phyloP scores from a whole-genome alignment of 2,329 filamentous ascomycete species.

The Didymella segeticola region DNA sequence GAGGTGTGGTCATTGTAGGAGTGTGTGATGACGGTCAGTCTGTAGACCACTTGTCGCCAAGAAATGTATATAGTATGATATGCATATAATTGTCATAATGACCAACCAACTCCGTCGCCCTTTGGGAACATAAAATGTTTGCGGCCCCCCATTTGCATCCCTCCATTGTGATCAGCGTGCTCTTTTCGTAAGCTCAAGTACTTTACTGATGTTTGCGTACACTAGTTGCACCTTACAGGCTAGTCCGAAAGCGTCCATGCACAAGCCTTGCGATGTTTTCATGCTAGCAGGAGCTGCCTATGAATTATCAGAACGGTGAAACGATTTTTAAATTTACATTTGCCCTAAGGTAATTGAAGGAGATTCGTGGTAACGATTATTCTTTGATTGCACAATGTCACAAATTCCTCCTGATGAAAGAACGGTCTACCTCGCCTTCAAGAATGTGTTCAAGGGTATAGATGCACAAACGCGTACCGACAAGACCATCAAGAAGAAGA shows the following conservation, averaged over 20 bases:
- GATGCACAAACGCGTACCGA: background rate
- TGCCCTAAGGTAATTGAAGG: background rate
- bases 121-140: too few relatives aligned
- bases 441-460: background rate
- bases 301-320: background rate
- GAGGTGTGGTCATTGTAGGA: conserved; percentile 40
- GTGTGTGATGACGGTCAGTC: background rate
- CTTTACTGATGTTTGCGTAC: background rate
- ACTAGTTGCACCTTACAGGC: background rate
- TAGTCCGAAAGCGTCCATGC: background rate
- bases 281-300: background rate
- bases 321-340: background rate
- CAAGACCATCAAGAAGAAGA: background rate
- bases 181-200: background rate
- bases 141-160: too few relatives aligned
- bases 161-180: too few relatives aligned
- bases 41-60: background rate
- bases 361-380: background rate
- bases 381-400: background rate
- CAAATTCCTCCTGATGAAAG: background rate
- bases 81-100: too few relatives aligned
- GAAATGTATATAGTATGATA: too few relatives aligned
- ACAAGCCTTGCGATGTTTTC: background rate
- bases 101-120: too few relatives aligned
- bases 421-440: background rate